phyloP scores from a whole-genome alignment of 805 yeast species.

The Nakazawaea siamensis region DNA sequence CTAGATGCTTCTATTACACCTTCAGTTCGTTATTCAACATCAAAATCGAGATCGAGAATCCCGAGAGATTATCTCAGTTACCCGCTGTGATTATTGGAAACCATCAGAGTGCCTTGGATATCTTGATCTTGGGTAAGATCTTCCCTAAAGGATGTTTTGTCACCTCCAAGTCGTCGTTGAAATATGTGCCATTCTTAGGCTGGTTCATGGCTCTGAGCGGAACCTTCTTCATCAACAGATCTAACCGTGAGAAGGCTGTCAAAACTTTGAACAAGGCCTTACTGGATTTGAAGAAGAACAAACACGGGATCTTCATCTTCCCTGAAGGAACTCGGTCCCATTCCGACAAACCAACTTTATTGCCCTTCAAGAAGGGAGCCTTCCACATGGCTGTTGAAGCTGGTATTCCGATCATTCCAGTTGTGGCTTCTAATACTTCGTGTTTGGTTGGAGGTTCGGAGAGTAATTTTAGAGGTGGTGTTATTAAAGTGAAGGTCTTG shows the following conservation, averaged over 20 bases:
- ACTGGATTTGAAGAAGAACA: constrained; percentile 45
- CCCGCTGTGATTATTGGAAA: constrained; percentile 83
- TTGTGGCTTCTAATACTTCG: constrained; percentile 82
- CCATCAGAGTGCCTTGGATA: constrained; percentile 88
- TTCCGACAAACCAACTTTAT: constrained; percentile 52
- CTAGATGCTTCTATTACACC: constrained; percentile 64
- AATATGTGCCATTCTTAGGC: constrained; percentile 84
- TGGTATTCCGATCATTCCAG: constrained; percentile 80
- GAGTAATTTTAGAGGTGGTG: constrained; percentile 68
- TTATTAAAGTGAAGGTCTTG: constrained; percentile 68
- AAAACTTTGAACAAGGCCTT: constrained; percentile 68
- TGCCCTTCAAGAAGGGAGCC: constrained; percentile 95
- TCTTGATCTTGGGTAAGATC: constrained; percentile 68
- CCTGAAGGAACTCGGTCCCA: constrained; percentile 98
- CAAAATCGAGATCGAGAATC: constrained; percentile 60
- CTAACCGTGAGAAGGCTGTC: constrained; percentile 67
- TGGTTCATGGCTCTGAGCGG: constrained; percentile 95
- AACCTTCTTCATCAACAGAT: constrained; percentile 84
- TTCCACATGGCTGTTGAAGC: constrained; percentile 96
- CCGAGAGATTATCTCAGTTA: constrained; percentile 42
- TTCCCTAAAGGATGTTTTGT: constrained; percentile 89
- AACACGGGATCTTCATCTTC: constrained; percentile 79
- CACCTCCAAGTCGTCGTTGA: constrained; percentile 81
- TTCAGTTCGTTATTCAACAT: constrained; percentile 62
- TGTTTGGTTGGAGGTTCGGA: constrained; percentile 53